These are phyloP conservation scores for Herpomyces periplanetae DNA, from an alignment of 2,329 filamentous ascomycete genomes.

Conservation along the genomic window DNA sequence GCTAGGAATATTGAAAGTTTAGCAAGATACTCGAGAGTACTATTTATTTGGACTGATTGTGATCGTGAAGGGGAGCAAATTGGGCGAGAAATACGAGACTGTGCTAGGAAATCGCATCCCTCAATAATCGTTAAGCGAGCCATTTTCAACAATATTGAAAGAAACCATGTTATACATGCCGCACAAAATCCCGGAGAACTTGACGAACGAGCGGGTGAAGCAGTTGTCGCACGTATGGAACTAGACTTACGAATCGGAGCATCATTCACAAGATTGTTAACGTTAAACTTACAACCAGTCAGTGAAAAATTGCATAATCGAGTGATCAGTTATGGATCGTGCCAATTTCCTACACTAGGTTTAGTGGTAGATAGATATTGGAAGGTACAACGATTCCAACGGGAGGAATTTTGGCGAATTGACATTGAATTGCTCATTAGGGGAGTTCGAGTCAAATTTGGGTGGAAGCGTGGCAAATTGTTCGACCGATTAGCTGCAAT, in stretches of 20 bases:
- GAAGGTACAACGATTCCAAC: conserved; percentile 63
- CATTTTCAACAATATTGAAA: conserved; percentile 77
- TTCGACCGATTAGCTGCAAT: conserved; percentile 53
- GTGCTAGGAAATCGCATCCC: conserved; percentile 31
- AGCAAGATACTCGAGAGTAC: conserved; percentile 24
- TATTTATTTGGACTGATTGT: conserved; percentile 97
- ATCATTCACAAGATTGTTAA: conserved; percentile 63
- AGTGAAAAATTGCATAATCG: conserved; percentile 21
- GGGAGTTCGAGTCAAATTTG: conserved; percentile 38
- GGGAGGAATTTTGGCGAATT: conserved; percentile 73
- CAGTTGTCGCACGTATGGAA: conserved; percentile 59
- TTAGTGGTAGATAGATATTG: conserved; percentile 93
- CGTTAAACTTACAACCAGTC: conserved; percentile 29
- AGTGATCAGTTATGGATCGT: conserved; percentile 54
- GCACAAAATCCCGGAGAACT: conserved; percentile 34
- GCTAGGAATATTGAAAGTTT: conserved; percentile 50
- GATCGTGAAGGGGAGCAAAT: conserved; percentile 93
- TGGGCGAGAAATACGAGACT: conserved; percentile 48
- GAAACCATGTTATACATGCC: conserved; percentile 54
- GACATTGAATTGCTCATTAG: conserved; percentile 42
- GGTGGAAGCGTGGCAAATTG: conserved; percentile 38
- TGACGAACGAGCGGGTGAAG: conserved; percentile 51
- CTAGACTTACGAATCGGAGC: conserved; percentile 68
- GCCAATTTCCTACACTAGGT: conserved; percentile 78
- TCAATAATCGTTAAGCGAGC: conserved; percentile 45